A percentile compares a stretch with the other conserved stretches of the same genome.
Conservation (phyloP, 2,329 filamentous ascomycete species). For the Trichoderma guizhouense region DNA sequence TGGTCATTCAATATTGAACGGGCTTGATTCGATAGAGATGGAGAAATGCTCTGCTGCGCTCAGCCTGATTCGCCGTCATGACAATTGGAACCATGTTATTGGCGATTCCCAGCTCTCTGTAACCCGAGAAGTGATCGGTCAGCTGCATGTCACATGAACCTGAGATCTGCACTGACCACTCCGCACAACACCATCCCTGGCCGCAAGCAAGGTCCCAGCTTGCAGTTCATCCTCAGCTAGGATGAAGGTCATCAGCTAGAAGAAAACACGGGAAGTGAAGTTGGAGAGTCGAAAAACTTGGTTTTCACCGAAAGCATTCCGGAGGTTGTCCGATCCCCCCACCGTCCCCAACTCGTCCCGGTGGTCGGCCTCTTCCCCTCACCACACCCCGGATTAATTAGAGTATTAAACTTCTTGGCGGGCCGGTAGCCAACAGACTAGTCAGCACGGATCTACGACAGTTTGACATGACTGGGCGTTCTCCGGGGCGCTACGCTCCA, state of each 20-base stretch:
- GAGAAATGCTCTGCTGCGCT: not conserved
- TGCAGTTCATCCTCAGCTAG: not conserved
- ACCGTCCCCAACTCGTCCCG: not conserved
- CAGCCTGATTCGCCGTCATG: not conserved
- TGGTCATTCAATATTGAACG: not conserved
- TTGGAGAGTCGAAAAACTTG: not conserved
- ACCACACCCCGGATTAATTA: slow-evolving; percentile 2
- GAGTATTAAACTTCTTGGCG: slow-evolving; percentile 12
- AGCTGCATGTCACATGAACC: not conserved
- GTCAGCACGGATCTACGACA: not conserved
- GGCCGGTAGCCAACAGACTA: not conserved
- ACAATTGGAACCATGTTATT: not conserved
- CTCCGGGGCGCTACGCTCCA: not conserved
- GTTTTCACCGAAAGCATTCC: not conserved
- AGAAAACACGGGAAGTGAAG: slow-evolving; percentile 1
- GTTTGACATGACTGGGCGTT: not conserved
- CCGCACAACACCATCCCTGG: not conserved
- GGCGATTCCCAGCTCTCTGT: not conserved
- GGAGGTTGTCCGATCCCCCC: slow-evolving; percentile 14
- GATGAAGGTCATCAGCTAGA: not conserved
- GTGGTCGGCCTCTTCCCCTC: not conserved
- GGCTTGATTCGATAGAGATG: not conserved
- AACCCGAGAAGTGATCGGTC: not conserved
- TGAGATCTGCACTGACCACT: not conserved
- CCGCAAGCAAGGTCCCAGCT: not conserved